Evolutionary conservation across 2,329 filamentous ascomycete species (phyloP).

Genomic region (Aureobasidium sp.): DNA sequence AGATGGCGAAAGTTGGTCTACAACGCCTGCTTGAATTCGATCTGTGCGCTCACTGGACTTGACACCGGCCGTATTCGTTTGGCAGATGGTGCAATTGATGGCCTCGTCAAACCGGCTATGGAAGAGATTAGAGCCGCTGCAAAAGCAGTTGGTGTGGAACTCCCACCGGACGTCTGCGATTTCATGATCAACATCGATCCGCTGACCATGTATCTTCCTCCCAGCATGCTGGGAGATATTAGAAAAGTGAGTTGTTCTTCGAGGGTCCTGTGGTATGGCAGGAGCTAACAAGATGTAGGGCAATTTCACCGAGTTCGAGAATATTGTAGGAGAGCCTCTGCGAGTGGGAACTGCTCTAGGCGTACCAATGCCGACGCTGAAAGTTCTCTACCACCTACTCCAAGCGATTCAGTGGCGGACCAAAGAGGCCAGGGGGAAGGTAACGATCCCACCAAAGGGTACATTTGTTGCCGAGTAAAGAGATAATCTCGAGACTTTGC

Average conservation of each 20-base stretch:
- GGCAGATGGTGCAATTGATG: slow-evolving; percentile 33
- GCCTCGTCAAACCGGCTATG: slow-evolving; percentile 46
- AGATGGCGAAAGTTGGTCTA: slow-evolving; percentile 46
- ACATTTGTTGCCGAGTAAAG: slow-evolving; percentile 18
- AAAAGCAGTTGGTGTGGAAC: slow-evolving; percentile 32
- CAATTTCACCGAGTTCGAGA: slow-evolving; percentile 52
- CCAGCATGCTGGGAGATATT: slow-evolving; percentile 50
- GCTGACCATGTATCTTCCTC: slow-evolving; percentile 42
- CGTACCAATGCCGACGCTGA: slow-evolving; percentile 45
- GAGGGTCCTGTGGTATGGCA: no score
- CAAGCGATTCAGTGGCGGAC: slow-evolving; percentile 40
- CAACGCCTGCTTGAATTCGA: slow-evolving; percentile 44
- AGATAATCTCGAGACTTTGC: neutral
- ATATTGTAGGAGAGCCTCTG: slow-evolving; percentile 51
- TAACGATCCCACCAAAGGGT: slow-evolving; percentile 15
- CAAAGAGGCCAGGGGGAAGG: slow-evolving; percentile 14
- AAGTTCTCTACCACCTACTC: slow-evolving; percentile 43
- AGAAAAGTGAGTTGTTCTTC: slow-evolving; percentile 30
- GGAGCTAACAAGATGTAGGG: slow-evolving; percentile 27
- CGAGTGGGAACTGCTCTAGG: slow-evolving; percentile 43
- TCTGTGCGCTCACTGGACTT: slow-evolving; percentile 44
- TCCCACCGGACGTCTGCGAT: slow-evolving; percentile 40
- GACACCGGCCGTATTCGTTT: slow-evolving; percentile 41
- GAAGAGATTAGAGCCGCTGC: slow-evolving; percentile 43
- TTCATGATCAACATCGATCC: slow-evolving; percentile 45